phyloP scores from a whole-genome alignment of 2,329 filamentous ascomycete species.

The Cytospora leucostoma region DNA sequence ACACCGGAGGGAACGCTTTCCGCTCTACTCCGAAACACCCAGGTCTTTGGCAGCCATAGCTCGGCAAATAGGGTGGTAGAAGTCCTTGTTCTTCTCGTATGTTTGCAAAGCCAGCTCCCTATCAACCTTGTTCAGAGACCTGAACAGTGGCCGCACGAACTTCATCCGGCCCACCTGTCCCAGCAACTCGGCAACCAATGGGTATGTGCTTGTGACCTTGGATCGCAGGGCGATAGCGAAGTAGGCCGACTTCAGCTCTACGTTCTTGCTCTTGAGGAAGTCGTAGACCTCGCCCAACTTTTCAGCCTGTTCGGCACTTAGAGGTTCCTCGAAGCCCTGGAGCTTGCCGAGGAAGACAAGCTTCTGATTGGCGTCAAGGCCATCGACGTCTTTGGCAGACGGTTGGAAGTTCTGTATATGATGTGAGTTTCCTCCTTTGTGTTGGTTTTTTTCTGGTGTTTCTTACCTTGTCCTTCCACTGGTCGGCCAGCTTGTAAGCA shows the following conservation, averaged over 20 bases:
- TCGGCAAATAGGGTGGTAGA: conserved; percentile 93
- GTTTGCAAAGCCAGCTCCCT: conserved; percentile 74
- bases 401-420: conserved; percentile 60
- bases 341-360: conserved; percentile 87
- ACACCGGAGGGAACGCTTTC: not conserved
- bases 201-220: conserved; percentile 67
- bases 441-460: conserved; percentile 29
- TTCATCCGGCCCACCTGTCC: conserved; percentile 92
- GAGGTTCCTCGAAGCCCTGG: conserved; percentile 64
- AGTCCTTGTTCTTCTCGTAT: conserved; percentile 84
- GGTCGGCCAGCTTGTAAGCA: conserved; percentile 78
- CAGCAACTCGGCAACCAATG: conserved; percentile 72
- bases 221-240: conserved; percentile 77
- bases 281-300: conserved; percentile 75
- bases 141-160: conserved; percentile 86
- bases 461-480: conserved; percentile 68
- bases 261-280: conserved; percentile 74
- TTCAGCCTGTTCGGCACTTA: conserved; percentile 67
- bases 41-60: conserved; percentile 86
- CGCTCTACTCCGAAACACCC: conserved; percentile 38
- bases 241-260: conserved; percentile 82
- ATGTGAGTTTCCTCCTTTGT: not conserved
- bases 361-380: conserved; percentile 82
- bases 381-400: conserved; percentile 65
- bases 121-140: conserved; percentile 73